Percentiles rank a stretch among this genome's conserved stretches.
Conservation (phyloP, 176 grass and related monocot species). For the Thalia dealbata region DNA sequence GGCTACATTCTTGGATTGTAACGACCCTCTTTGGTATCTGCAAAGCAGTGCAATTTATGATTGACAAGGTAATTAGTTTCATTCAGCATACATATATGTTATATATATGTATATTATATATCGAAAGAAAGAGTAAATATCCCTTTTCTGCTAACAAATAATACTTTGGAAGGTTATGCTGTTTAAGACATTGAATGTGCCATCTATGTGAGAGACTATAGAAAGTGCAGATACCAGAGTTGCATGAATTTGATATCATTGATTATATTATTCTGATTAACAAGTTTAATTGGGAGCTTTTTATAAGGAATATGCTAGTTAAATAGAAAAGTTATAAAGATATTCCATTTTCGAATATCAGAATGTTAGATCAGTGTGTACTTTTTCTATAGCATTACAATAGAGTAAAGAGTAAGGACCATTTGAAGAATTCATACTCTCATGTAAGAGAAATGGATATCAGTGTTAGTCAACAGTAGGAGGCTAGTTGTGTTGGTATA, state of each 20-base stretch:
- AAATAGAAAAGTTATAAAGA: not conserved
- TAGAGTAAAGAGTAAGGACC: not conserved
- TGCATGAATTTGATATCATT: not conserved
- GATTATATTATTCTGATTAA: not conserved
- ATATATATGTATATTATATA: too few relatives aligned
- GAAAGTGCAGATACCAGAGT: not conserved
- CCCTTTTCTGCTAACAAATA: not conserved
- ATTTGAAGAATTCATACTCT: not conserved
- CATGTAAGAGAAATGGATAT: not conserved
- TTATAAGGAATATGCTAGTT: not conserved
- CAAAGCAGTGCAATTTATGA: constrained; percentile 59
- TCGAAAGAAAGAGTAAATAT: not conserved
- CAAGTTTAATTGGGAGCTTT: not conserved
- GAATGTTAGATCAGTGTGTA: not conserved
- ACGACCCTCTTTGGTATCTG: constrained; percentile 79
- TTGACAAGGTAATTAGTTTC: not conserved
- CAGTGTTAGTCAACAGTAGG: too few relatives aligned
- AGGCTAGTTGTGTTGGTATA: too few relatives aligned
- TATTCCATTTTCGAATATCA: not conserved
- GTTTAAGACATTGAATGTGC: not conserved
- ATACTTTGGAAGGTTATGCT: not conserved
- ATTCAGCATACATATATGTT: not conserved
- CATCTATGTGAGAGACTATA: not conserved
- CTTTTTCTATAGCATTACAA: not conserved
- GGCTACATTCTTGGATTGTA: constrained; percentile 99